Evolutionary conservation across 306 rosid species (phyloP).

Genomic region (Pyrus bretschneideri): DNA sequence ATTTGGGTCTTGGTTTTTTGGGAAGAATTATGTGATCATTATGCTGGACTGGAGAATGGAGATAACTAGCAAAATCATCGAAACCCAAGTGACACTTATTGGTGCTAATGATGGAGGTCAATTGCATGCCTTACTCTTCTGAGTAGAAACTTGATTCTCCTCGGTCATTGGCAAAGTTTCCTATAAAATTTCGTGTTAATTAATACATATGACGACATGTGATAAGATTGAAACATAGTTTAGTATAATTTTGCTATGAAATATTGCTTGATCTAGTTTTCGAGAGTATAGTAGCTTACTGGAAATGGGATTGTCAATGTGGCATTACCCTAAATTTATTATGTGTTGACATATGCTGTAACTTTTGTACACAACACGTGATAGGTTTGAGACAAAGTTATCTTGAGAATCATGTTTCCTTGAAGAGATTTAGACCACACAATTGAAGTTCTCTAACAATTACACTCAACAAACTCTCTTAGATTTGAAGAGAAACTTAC

Average conservation of each 20-base stretch:
- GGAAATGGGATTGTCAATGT: neutral
- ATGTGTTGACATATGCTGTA: too few species aligned
- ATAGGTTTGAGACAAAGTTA: neutral
- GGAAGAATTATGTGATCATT: neutral
- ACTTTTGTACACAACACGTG: too few species aligned
- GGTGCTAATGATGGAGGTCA: neutral
- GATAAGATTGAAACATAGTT: neutral
- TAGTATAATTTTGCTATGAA: neutral
- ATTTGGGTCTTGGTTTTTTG: neutral
- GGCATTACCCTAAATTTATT: too few species aligned
- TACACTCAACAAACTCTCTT: too few species aligned
- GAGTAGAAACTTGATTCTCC: neutral
- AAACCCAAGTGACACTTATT: neutral
- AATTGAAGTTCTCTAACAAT: neutral
- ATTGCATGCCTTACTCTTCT: neutral
- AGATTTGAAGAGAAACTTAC: neutral
- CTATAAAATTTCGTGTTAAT: neutral
- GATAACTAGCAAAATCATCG: neutral
- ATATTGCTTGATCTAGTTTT: neutral
- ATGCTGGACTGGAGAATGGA: neutral
- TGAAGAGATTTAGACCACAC: too few species aligned
- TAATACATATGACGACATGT: fast-evolving
- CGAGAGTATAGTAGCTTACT: too few species aligned
- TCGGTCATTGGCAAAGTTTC: neutral
- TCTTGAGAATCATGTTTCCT: fast-evolving